Conservation (phyloP, 2,329 filamentous ascomycete species). For the Colletotrichum simmondsii region DNA sequence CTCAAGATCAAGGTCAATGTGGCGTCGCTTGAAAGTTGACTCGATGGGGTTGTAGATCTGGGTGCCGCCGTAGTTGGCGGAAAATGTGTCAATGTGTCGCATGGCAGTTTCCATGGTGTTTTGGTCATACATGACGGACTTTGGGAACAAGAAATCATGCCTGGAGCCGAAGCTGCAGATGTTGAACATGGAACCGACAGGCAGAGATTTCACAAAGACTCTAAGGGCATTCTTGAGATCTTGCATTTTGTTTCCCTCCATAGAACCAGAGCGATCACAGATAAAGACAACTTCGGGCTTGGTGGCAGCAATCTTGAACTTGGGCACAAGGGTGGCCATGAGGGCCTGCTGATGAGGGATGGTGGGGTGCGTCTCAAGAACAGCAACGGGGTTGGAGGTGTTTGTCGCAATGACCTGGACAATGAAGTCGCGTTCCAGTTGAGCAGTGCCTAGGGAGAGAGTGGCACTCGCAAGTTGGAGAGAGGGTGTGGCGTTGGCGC, state of each 20-base stretch:
- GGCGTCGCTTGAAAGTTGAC: constrained; percentile 53
- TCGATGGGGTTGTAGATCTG: constrained; percentile 60
- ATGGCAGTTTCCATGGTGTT: constrained; percentile 55
- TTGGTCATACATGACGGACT: constrained; percentile 58
- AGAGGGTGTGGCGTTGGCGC: constrained; percentile 57
- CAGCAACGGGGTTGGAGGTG: constrained; percentile 68
- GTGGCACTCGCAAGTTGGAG: constrained; percentile 72
- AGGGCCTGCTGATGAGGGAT: constrained; percentile 71
- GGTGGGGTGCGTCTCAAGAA: constrained; percentile 73
- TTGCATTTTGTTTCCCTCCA: constrained; percentile 61
- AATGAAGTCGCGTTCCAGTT: constrained; percentile 74
- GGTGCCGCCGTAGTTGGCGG: constrained; percentile 63
- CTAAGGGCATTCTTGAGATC: constrained; percentile 66
- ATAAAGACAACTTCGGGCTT: constrained; percentile 76
- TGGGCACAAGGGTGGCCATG: constrained; percentile 78
- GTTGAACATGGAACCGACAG: constrained; percentile 74
- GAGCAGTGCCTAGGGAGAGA: constrained; percentile 61
- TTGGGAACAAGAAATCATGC: constrained; percentile 57
- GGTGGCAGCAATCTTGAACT: constrained; percentile 69
- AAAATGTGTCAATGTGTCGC: constrained; percentile 53
- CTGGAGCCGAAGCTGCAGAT: constrained; percentile 73
- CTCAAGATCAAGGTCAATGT: constrained; percentile 60
- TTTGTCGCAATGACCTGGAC: constrained; percentile 72
- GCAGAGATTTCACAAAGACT: constrained; percentile 74
- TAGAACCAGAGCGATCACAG: constrained; percentile 77